These are phyloP conservation scores for Tylopilus subfusipes DNA, from an alignment of 768 basidiomycete species.

Conservation along the genomic window DNA sequence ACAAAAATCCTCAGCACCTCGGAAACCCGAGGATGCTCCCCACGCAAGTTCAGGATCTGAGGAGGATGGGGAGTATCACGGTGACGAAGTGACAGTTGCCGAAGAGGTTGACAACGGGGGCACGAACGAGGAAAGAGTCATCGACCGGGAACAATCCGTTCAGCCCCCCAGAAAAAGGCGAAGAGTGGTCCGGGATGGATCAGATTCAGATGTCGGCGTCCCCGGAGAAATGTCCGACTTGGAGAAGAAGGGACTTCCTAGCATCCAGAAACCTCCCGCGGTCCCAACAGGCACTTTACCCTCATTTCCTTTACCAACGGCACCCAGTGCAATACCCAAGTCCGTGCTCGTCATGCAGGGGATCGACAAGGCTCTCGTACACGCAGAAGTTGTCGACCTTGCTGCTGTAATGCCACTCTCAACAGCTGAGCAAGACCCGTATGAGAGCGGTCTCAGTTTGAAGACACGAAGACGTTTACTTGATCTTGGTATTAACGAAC, in stretches of 20 bases:
- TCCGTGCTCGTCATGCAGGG: constrained; percentile 73
- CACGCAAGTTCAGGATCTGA: constrained; percentile 18
- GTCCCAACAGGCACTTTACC: constrained; percentile 44
- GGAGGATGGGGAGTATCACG: constrained; percentile 22
- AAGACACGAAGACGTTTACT: constrained; percentile 59
- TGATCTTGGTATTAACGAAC: constrained; percentile 77
- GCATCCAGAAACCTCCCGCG: constrained; percentile 5
- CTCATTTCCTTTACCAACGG: constrained; percentile 63
- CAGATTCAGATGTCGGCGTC: constrained; percentile 15
- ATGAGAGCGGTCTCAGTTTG: constrained; percentile 51
- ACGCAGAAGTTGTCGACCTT: constrained; percentile 68
- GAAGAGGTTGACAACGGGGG: constrained; percentile 18
- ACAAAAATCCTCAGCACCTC: constrained; percentile 32
- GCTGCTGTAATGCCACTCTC: constrained; percentile 44
- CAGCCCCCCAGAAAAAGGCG: constrained; percentile 44
- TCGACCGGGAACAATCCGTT: constrained; percentile 7
- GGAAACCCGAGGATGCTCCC: constrained; percentile 20
- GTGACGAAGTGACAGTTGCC: constrained; percentile 13
- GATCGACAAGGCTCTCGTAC: constrained; percentile 66
- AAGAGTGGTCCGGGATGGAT: constrained; percentile 31
- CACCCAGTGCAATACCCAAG: constrained; percentile 68
- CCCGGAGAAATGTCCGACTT: background rate
- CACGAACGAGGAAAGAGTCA: constrained; percentile 6
- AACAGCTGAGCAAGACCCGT: constrained; percentile 29
- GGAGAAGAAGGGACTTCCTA: background rate